Evolutionary conservation across 176 grass and related monocot genomes (phyloP).

Genomic region (Paspalum vaginatum): DNA sequence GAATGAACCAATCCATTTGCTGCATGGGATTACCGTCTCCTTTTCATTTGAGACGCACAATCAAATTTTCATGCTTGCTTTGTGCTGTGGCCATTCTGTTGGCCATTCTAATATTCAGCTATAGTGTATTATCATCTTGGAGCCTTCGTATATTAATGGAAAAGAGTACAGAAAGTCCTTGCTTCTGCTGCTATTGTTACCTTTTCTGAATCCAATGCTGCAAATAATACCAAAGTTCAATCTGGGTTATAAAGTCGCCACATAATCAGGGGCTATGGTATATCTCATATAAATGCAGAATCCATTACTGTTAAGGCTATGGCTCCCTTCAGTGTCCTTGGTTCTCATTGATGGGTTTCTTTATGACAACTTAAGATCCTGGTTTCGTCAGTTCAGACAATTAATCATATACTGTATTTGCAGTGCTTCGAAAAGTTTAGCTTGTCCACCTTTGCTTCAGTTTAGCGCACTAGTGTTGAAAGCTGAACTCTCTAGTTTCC

Average conservation of each 20-base stretch:
- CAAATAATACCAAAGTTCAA: neutral
- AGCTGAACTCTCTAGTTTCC: neutral
- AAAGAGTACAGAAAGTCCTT: neutral
- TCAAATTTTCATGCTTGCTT: conserved; percentile 12
- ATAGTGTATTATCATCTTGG: neutral
- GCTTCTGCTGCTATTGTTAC: neutral
- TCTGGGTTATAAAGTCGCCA: neutral
- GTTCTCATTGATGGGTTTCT: neutral
- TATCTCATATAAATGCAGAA: conserved; percentile 18
- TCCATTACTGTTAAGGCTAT: neutral
- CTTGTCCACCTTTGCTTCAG: neutral
- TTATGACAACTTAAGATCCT: neutral
- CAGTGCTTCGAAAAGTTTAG: neutral
- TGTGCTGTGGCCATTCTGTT: neutral
- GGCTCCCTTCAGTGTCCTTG: neutral
- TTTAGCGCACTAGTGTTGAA: neutral
- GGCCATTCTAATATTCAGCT: neutral
- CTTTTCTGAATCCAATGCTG: conserved; percentile 1
- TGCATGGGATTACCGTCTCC: neutral
- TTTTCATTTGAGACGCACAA: neutral
- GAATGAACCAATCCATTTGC: neutral
- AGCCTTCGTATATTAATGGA: conserved; percentile 5
- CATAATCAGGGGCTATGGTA: neutral
- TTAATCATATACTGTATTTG: neutral
- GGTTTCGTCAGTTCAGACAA: neutral